Evolutionary conservation across 441 rosid genomes (phyloP).

Genomic region (Metrosideros polymorpha): DNA sequence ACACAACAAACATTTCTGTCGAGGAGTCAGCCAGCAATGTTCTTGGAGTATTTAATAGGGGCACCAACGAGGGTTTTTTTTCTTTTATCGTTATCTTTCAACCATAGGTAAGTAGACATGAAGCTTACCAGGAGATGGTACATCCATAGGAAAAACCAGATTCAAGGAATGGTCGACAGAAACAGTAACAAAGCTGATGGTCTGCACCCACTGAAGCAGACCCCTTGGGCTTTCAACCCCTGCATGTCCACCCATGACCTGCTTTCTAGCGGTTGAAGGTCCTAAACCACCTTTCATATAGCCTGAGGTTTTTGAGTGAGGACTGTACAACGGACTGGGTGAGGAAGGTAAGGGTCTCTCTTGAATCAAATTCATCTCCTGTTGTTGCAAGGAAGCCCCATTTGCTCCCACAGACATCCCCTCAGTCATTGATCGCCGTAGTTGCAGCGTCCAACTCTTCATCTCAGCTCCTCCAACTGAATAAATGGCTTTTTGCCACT

Average conservation of each 20-base stretch:
- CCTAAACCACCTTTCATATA: constrained; percentile 89
- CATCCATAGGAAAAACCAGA: constrained; percentile 72
- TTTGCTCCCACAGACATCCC: constrained; percentile 63
- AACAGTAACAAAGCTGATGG: constrained; percentile 82
- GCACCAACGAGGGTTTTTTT: background rate
- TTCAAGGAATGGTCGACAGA: constrained; percentile 81
- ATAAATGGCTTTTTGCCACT: constrained; percentile 98
- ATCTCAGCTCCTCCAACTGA: constrained; percentile 89
- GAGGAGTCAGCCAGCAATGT: background rate
- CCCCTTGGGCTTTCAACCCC: constrained; percentile 73
- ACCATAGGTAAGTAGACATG: background rate
- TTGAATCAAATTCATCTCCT: constrained; percentile 87
- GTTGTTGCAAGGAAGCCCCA: constrained; percentile 83
- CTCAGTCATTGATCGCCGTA: constrained; percentile 75
- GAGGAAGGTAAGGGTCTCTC: constrained; percentile 89
- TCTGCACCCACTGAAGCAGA: constrained; percentile 94
- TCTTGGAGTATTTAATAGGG: background rate
- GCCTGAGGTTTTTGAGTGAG: constrained; percentile 76
- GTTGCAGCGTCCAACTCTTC: constrained; percentile 95
- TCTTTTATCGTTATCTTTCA: background rate
- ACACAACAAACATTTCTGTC: background rate
- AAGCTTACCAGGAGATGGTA: constrained; percentile 60
- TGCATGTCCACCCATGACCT: constrained; percentile 62
- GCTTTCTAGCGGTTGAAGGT: constrained; percentile 77
- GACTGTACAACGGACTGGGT: constrained; percentile 73